phyloP scores from a whole-genome alignment of 2,329 filamentous ascomycete species.

The Penicillium thymicola region DNA sequence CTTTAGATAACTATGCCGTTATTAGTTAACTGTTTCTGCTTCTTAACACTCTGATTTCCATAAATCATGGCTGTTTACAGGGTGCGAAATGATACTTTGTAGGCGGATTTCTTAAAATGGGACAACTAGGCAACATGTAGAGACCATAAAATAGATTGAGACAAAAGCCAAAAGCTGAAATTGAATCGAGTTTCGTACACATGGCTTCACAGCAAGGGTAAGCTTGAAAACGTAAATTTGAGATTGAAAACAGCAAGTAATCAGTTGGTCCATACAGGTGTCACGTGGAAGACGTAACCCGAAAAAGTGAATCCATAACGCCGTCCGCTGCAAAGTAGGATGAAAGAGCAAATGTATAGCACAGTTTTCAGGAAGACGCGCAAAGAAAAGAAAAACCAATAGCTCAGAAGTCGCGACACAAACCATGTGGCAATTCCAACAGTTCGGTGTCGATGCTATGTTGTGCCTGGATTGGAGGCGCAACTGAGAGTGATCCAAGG shows the following conservation, averaged over 20 bases:
- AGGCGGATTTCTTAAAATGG: too few species aligned
- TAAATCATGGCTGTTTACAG: neutral
- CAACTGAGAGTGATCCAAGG: constrained; percentile 6
- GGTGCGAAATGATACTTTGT: neutral
- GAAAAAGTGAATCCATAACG: constrained; percentile 17
- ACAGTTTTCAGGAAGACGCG: constrained; percentile 8
- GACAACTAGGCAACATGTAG: neutral
- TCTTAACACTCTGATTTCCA: neutral
- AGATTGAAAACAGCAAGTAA: constrained; percentile 1
- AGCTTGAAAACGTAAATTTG: neutral
- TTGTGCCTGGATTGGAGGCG: neutral
- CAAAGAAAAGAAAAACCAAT: neutral
- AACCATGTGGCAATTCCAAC: constrained; percentile 7
- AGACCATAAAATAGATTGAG: neutral
- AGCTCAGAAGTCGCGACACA: constrained; percentile 9
- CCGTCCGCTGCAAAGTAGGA: constrained; percentile 23
- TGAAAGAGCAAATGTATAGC: constrained; percentile 16
- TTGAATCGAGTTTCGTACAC: neutral
- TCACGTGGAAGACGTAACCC: constrained; percentile 1
- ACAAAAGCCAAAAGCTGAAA: neutral
- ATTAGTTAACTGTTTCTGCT: neutral
- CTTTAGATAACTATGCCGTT: neutral
- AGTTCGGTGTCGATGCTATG: neutral
- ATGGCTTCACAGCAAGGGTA: neutral
- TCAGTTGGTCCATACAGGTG: neutral